Conservation (phyloP, 2,329 filamentous ascomycete species). For the Aquanectria penicillioides region DNA sequence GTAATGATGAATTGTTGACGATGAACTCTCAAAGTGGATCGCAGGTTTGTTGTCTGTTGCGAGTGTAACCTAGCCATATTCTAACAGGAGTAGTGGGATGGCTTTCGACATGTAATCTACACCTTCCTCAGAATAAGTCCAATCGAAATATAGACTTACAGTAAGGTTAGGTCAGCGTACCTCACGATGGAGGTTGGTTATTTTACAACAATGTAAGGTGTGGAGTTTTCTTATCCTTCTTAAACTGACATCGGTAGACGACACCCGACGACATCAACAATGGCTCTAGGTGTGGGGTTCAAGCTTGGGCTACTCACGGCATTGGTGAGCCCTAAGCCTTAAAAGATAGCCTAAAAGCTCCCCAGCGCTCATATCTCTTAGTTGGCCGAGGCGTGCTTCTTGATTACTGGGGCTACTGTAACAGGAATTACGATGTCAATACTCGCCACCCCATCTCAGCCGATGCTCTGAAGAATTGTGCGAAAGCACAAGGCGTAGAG, state of each 20-base stretch:
- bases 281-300: not conserved
- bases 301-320: conserved; percentile 1
- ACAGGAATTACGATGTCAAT: not conserved
- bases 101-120: not conserved
- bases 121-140: not conserved
- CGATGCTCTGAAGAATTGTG: not conserved
- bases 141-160: too few relatives aligned
- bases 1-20: not conserved
- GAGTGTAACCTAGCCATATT: not conserved
- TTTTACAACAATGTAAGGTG: conserved; percentile 7
- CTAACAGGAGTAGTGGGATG: conserved; percentile 2
- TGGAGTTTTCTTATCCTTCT: rapidly evolving
- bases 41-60: not conserved
- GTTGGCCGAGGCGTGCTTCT: conserved; percentile 8
- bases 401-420: conserved; percentile 2
- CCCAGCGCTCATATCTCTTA: not conserved
- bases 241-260: not conserved
- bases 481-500: not conserved
- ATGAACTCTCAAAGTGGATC: conserved; percentile 14
- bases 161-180: conserved; percentile 10
- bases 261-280: not conserved
- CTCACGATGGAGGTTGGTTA: not conserved
- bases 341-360: too few relatives aligned
- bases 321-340: not conserved
- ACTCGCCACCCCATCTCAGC: conserved; percentile 6